Evolutionary conservation across 129 eudicot species (phyloP), one percentile per base, ranked within the genome.

Genomic region (Dittrichia graveolens): DNA sequence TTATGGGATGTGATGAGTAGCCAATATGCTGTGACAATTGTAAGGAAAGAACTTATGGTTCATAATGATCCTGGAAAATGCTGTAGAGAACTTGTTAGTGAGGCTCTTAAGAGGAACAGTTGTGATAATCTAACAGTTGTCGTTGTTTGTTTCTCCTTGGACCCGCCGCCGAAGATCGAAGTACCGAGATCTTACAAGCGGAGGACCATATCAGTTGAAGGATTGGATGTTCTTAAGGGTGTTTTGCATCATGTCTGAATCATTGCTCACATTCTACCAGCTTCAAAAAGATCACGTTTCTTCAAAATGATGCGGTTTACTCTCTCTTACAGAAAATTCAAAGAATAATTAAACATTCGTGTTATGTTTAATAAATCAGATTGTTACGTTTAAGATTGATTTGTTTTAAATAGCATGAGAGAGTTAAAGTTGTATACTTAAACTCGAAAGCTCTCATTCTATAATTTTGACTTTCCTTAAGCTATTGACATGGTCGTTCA

Each of bases 1-100:
- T 49, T 91, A 5, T 91, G 97, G 97, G 95, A 91, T 54, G 92
- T 91, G 59, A 91, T 91, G 95, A 88, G 95, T 57, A 91, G 97
- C 79, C 97, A 88, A 59, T 86, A 79, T n/a, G 95, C 97, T 0
- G 97, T 91, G 11, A 91, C 95, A 31, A 78, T 91, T 2, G 95
- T 86, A 16, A 84, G 97, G 78, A 84, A 84, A 72, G 88, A 86
- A 71, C 95, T 91, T 47, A 88, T 88, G 95, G 43, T 52, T 63
- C 97, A 91, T 71, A 88, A 91, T 75, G 90, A 91, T 75, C 97
- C 95, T 4, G 90, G 71, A 12, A 82, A 75, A 58, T 91, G 97
- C 79, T 88, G 87, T 13, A 64, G 74, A 35, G 85, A 62, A 53
- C 92, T 91, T 66, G 95, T 91, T 5, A 72, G 80, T 60, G 97